phyloP scores from a whole-genome alignment of 2,329 filamentous ascomycete species.

The Verticillium alfalfae region DNA sequence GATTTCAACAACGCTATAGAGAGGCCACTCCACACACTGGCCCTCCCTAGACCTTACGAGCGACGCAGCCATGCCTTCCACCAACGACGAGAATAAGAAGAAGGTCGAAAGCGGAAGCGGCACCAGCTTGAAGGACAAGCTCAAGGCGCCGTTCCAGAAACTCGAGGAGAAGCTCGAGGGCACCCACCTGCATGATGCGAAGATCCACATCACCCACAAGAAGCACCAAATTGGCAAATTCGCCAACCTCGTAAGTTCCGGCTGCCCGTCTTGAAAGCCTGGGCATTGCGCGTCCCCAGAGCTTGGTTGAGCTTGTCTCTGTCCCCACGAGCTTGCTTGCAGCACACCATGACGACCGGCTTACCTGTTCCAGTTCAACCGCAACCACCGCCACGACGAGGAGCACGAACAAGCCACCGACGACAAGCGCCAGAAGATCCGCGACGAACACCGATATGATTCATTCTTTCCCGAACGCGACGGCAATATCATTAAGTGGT shows the following conservation, averaged over 20 bases:
- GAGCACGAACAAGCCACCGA: slow-evolving; percentile 83
- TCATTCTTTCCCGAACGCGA: slow-evolving; percentile 86
- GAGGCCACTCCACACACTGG: background rate
- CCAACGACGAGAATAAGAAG: slow-evolving; percentile 12
- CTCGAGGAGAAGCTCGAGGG: slow-evolving; percentile 49
- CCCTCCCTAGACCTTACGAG: background rate
- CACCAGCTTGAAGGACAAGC: slow-evolving; percentile 32
- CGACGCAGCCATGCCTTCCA: slow-evolving; percentile 1
- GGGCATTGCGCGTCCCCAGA: background rate
- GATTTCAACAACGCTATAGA: background rate
- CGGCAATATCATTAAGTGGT: slow-evolving; percentile 90
- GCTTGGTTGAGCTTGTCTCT: background rate
- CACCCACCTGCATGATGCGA: slow-evolving; percentile 50
- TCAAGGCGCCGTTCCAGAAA: slow-evolving; percentile 42
- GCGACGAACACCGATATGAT: slow-evolving; percentile 73
- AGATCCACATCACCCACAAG: slow-evolving; percentile 51
- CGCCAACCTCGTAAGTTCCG: slow-evolving; percentile 47
- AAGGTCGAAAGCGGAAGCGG: slow-evolving; percentile 18
- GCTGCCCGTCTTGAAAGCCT: background rate
- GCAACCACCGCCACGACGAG: slow-evolving; percentile 89
- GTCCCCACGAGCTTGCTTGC: background rate
- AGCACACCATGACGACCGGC: background rate
- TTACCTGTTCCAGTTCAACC: slow-evolving; percentile 55
- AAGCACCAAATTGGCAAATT: slow-evolving; percentile 64
- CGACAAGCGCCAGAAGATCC: slow-evolving; percentile 67